A percentile compares a stretch with the other conserved stretches of the same genome.
phyloP scores from a whole-genome alignment of 345 rosid genomes.

The Brassica cretica region DNA sequence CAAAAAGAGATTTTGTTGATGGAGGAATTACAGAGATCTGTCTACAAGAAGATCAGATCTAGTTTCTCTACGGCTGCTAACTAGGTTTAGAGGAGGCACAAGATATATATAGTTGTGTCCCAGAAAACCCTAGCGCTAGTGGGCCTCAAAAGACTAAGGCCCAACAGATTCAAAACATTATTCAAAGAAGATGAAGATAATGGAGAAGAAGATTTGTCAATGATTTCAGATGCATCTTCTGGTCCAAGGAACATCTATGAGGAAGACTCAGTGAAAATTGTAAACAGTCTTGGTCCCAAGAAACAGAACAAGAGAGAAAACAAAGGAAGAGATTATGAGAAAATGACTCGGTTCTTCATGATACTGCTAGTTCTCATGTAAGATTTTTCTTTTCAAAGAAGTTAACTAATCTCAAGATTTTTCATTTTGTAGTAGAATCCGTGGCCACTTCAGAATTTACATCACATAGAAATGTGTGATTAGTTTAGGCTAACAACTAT shows the following conservation, averaged over 20 bases:
- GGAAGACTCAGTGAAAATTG: conserved; percentile 38
- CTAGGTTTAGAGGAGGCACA: no score
- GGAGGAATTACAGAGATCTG: no score
- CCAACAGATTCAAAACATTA: no score
- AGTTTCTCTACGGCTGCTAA: no score
- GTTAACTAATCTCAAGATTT: not conserved
- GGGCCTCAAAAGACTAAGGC: no score
- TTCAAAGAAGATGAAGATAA: not conserved
- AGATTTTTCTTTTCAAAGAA: not conserved
- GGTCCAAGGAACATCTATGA: conserved; percentile 79
- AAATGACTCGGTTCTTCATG: conserved; percentile 62
- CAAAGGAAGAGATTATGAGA: conserved; percentile 39
- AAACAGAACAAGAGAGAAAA: conserved; percentile 47
- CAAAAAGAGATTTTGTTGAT: no score
- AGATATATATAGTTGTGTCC: no score
- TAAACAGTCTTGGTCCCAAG: conserved; percentile 27
- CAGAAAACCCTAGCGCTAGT: no score
- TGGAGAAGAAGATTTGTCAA: conserved; percentile 63
- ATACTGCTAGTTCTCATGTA: conserved; percentile 91
- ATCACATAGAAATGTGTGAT: not conserved
- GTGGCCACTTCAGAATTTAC: not conserved
- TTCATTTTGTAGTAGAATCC: not conserved
- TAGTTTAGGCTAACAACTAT: not conserved
- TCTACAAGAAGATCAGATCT: no score
- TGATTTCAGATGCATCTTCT: conserved; percentile 97